phyloP scores from a whole-genome alignment of 2,329 filamentous ascomycete species.

The Bipolaris bicolor region DNA sequence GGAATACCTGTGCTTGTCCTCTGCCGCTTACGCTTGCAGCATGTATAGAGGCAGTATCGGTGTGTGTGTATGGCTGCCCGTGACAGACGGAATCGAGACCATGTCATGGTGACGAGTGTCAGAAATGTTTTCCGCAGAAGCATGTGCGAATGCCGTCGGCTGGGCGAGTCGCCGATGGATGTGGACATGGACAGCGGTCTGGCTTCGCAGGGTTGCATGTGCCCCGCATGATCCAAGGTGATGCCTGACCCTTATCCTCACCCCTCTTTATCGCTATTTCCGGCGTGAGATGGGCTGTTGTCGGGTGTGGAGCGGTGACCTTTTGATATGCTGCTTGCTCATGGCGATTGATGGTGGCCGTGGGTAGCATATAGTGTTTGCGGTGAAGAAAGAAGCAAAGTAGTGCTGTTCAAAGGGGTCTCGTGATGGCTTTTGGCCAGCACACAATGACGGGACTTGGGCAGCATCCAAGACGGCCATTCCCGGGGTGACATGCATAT shows the following conservation, averaged over 20 bases:
- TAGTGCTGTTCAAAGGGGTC: background rate
- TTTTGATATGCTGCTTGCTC: background rate
- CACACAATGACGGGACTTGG: slow-evolving; percentile 8
- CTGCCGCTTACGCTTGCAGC: background rate
- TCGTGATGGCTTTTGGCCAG: background rate
- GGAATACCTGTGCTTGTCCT: background rate
- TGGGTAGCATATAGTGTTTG: background rate
- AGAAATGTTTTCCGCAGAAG: background rate
- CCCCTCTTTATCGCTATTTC: slow-evolving; percentile 9
- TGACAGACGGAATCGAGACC: background rate
- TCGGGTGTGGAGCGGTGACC: background rate
- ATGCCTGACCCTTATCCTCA: slow-evolving; percentile 15
- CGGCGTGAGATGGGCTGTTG: background rate
- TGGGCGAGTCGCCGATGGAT: slow-evolving; percentile 5
- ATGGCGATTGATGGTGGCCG: background rate
- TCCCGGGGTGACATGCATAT: slow-evolving; percentile 30
- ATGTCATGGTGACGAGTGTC: slow-evolving; percentile 6
- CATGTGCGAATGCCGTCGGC: slow-evolving; percentile 2
- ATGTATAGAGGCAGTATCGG: background rate
- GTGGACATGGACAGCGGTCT: slow-evolving; percentile 8
- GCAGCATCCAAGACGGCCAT: slow-evolving; percentile 21
- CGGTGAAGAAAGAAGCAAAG: slow-evolving; percentile 4
- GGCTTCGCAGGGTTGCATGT: slow-evolving; percentile 9
- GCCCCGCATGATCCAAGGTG: slow-evolving; percentile 17
- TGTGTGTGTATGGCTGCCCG: background rate